Evolutionary conservation across 805 yeast species (phyloP), one percentile per base, ranked within the genome.

Genomic region (Wickerhamia fluorescens): DNA sequence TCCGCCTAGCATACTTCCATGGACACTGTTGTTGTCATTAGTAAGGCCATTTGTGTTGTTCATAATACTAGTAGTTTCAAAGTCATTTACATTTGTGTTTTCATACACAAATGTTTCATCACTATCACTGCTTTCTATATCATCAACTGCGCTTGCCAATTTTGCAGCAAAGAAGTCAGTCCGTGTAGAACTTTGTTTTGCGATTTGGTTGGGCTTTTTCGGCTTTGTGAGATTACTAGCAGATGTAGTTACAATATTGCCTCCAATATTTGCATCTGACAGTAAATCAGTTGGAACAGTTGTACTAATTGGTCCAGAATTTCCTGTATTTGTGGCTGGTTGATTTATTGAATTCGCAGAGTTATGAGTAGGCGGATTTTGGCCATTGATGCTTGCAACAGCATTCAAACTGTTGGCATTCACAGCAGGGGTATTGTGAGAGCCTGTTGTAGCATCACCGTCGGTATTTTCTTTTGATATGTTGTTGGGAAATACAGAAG

Each of bases 21-120:
- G 39, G n/a, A 35, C 30, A 19, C 41, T 37, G 17, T 22, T 30
- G 25, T 18, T 32, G 17, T 36, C 40, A 13, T 16, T 15, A 4
- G 21, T 19, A 15, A 9, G 14, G 12, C 16, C 24, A 18, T 22
- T 16, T n/a, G 21, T 20, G 29, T 29, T 34, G 27, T 27, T 25
- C 12, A 27, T 33, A 18, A 20, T 28, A 21, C 32, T 30, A 18
- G 25, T 14, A 16, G 24, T 36, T 19, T 50, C 57, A 20, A 33
- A 45, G 24, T 51, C 56, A 35, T 49, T 51, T 16, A 42, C 38
- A 24, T 41, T 41, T 27, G 48, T 56, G 27, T 63, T 73, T 45
- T 88, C 96, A 52, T 89, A 89, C n/a, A 89, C 96, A 66, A 92
- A 89, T 2, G 95, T 86, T 52, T 92, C 98, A 42, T 88, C 95